Base-by-base conservation (phyloP, 805 yeast genomes). In the Vanderwaltozyma tropicalis region DNA sequence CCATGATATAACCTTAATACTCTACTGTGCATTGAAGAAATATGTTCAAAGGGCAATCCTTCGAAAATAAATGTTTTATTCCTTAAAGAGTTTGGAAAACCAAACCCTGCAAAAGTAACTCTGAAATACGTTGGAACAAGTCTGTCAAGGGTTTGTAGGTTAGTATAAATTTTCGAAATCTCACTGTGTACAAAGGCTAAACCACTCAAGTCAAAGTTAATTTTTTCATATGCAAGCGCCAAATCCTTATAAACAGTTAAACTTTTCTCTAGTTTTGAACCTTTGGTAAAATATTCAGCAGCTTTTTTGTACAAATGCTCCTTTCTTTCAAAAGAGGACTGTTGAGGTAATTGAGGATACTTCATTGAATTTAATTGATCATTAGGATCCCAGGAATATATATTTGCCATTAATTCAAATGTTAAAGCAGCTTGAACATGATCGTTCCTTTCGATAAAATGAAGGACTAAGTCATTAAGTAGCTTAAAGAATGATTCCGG, bases 21-120 rank as follows among this genome's bases (percentile, higher is more conserved):
- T 47, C 94, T 68, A 49, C 79, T 83, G 49, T 81, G 86, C 55
- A 86, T 81, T 3, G 89, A 78, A 2, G 87, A 76, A 41, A 86
- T 78, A 57, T 83, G 92, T 55, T 86, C 96, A 62, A 82, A 86
- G 22, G 94, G 86, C 37, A 76, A 67, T 5, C 95, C 95, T 61
- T 86, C 94, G 53, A 79, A 83, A 37, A 86, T 80, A 55, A 80
- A 86, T 42, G 77, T 78, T 51, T 80, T 76, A 33, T 83, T 82
- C 50, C 94, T 68, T 34, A 82, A 69, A 27, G 87, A 72, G 24
- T 65, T 67, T 7, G 95, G 95, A 68, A 86, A 86, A 2, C 95
- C 95, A 37, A 70, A 72, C 13, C 96, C 96, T 54, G 82, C 72
- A 52, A 80, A 85, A 16, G 82, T 71, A 38, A 86, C 85, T 53